phyloP scores from a whole-genome alignment of 768 basidiomycete genomes.

The Paxillus rubicundulus region DNA sequence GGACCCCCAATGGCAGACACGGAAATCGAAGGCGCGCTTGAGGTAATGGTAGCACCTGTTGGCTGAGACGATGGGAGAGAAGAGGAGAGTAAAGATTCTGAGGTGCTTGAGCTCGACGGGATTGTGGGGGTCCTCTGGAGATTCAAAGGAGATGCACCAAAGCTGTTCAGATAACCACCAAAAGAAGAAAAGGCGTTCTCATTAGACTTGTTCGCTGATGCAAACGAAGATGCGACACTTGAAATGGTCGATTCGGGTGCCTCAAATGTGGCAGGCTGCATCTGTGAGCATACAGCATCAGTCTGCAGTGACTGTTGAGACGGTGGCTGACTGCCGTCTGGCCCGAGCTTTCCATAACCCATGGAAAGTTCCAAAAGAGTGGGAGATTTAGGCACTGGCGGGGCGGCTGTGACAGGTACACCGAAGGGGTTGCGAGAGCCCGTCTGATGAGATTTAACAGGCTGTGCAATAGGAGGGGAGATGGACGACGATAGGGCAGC shows the following conservation, averaged over 20 bases:
- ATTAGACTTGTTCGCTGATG: constrained; percentile 39
- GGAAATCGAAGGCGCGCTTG: constrained; percentile 35
- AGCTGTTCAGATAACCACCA: constrained; percentile 6
- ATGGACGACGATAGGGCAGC: constrained; percentile 24
- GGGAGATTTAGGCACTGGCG: constrained; percentile 72
- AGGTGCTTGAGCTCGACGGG: constrained; percentile 43
- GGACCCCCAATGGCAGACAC: constrained; percentile 15
- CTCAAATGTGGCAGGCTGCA: constrained; percentile 22
- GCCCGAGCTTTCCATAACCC: constrained; percentile 36
- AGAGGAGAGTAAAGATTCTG: constrained; percentile 46
- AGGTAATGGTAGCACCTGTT: constrained; percentile 42
- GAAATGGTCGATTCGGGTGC: constrained; percentile 51
- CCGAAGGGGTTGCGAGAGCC: constrained; percentile 97
- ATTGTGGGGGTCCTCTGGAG: constrained; percentile 35
- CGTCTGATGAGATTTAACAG: constrained; percentile 84
- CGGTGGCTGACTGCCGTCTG: constrained; percentile 28
- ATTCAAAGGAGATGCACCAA: constrained; percentile 22
- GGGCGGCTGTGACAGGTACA: constrained; percentile 54
- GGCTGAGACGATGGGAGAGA: constrained; percentile 46
- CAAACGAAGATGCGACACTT: constrained; percentile 72
- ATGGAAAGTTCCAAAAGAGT: constrained; percentile 79
- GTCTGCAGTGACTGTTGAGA: constrained; percentile 29
- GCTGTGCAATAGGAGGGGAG: constrained; percentile 51
- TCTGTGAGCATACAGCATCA: constrained; percentile 29
- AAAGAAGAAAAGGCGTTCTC: constrained; percentile 9